phyloP scores from a whole-genome alignment of 257 asterid species.

The Primulina eburnea region DNA sequence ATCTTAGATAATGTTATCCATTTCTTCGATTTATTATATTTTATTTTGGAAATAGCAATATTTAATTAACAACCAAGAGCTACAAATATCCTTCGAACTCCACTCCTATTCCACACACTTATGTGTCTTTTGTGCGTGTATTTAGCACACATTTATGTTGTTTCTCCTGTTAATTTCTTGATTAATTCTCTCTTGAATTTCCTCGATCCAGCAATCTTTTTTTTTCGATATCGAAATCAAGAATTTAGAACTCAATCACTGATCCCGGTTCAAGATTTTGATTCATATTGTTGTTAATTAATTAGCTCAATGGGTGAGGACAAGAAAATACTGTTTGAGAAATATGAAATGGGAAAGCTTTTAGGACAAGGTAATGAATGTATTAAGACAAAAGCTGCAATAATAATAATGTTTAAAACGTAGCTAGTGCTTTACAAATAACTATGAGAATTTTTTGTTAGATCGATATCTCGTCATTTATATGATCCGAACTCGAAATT shows the following conservation, averaged over 20 bases:
- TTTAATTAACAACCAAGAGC: background rate
- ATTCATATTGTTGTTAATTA: background rate
- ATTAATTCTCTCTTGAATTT: background rate
- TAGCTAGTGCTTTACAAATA: too few species aligned
- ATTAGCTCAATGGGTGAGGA: constrained; percentile 19
- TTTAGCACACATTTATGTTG: background rate
- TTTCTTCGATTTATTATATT: background rate
- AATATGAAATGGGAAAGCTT: constrained; percentile 36
- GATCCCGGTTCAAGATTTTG: background rate
- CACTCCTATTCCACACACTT: background rate
- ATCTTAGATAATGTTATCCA: background rate
- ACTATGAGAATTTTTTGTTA: too few species aligned
- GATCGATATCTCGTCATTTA: too few species aligned
- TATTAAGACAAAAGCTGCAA: background rate
- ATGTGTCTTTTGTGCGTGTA: background rate
- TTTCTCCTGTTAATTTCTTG: background rate
- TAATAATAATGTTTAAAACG: too few species aligned
- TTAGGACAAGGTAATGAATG: constrained; percentile 31
- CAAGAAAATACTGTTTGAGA: constrained; percentile 40
- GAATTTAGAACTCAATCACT: background rate
- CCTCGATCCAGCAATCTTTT: background rate
- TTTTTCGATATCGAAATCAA: background rate
- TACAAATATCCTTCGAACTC: background rate
- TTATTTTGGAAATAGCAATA: too few species aligned
- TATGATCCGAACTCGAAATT: too few species aligned